Base-by-base conservation (phyloP, 1,139 yeast species). In the Arxiozyma slooffiae region DNA sequence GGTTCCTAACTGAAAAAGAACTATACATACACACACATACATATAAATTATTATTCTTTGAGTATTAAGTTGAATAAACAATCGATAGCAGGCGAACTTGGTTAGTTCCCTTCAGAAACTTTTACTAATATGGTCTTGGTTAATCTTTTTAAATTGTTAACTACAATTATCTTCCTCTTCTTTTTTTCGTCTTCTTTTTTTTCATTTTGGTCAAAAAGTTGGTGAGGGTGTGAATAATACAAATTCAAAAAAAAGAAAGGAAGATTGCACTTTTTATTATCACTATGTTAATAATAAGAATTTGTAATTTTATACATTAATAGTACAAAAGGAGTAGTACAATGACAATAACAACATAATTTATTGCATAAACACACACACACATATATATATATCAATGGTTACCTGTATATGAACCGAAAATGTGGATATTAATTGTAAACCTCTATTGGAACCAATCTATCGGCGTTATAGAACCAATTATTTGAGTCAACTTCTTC, bases 401-500 rank as follows among this genome's bases (percentile, higher is more conserved):
- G 7, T 18, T 17, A 37, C 37, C 22, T 44, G 37, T 14, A 14
- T 38, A 17, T 9, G 38, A 37, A 16, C 4, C 36, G 36, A 30
- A n/a, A 11, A 30, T 14, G 14, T 21, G 23, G 48, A 16, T 21
- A 14, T 54, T 56, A 92, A 63, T 90, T 95, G 67, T 86, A 92
- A 50, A 92, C 92, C 66, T 92, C 97, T 53, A n/a, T n/a, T n/a
- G n/a, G n/a, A n/a, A n/a, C n/a, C n/a, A n/a, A n/a, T n/a, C n/a
- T n/a, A 65, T 92, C 99, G 50, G 95, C 83, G 59, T 84, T 87
- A 72, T 88, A 90, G 67, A 89, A 89, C 97, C 97, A 92, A 63
- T 94, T 92, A 23, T 87, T 92, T 6, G 85, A 80, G 51, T 89
- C 96, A 47, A 89, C 78, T 67, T 92, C 98, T 54, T 82, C 78